Evolutionary conservation across 768 basidiomycete genomes (phyloP).

Genomic region (Boletus rubropictus): DNA sequence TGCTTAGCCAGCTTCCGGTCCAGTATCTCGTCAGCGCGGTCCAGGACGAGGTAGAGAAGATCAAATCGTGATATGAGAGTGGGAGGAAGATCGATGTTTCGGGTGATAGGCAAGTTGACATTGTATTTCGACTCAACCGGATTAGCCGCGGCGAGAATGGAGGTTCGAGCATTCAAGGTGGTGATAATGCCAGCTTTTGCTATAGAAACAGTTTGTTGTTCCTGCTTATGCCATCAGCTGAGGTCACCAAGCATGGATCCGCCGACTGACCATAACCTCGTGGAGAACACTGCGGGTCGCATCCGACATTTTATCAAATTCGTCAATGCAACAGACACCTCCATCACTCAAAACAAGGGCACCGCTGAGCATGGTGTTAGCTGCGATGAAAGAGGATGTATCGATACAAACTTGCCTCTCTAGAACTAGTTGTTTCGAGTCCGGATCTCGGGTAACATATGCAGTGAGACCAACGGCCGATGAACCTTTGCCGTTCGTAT

Average conservation of each 20-base stretch:
- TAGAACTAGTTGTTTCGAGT: constrained; percentile 95
- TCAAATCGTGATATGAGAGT: constrained; percentile 98
- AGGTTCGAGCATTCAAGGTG: constrained; percentile 96
- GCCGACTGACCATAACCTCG: constrained; percentile 83
- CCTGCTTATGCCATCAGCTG: constrained; percentile 42
- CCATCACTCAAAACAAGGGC: constrained; percentile 93
- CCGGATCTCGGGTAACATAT: constrained; percentile 96
- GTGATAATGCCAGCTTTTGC: constrained; percentile 99
- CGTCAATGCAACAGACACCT: constrained; percentile 97
- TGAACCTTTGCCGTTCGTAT: constrained; percentile 95
- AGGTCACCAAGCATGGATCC: background rate
- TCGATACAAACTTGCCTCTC: constrained; percentile 61
- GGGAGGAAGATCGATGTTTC: constrained; percentile 96
- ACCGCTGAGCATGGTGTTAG: constrained; percentile 47
- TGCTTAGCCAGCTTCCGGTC: constrained; percentile 89
- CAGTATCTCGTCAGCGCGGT: constrained; percentile 83
- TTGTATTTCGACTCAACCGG: constrained; percentile 96
- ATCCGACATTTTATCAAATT: constrained; percentile 99
- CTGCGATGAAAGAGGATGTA: background rate
- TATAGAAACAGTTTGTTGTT: constrained; percentile 99
- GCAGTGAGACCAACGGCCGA: constrained; percentile 98
- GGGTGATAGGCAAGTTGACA: constrained; percentile 82
- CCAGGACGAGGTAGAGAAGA: constrained; percentile 89
- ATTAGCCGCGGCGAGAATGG: constrained; percentile 95
- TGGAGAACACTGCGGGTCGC: constrained; percentile 95